Base-by-base conservation (phyloP, 768 basidiomycete species). In the Infundibulicybe gibba region DNA sequence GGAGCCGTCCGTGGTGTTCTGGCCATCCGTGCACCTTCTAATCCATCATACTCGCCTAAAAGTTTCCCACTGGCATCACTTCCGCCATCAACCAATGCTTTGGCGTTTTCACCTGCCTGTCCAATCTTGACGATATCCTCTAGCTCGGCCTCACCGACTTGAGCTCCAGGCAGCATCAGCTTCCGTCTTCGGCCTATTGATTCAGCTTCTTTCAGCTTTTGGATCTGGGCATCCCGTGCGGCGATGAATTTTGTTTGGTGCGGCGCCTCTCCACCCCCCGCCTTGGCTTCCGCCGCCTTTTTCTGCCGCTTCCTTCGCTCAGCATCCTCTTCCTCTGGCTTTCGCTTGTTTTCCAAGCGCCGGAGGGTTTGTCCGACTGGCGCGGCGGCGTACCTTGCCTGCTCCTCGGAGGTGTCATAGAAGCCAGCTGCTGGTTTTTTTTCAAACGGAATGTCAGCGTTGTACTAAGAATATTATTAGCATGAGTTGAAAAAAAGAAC, bases 41-140 rank as follows among this genome's bases (percentile, higher is more conserved):
- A 60, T 3, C 85, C 87, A 59, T 95, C 91, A 59, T 98, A 98
- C 45, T 97, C 94, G 51, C 91, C 93, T 44, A 99, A 63, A 33
- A 98, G 69, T 53, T 82, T 79, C n/a, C 83, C 85, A 49, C 85
- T 93, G 11, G 92, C 89, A 53, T 90, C 90, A 44, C 80, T 87
- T 6, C 88, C 91, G 19, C 85, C 85, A 15, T 75, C 80, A 9
- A 94, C 93, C 54, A 97, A 60, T 3, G 87, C 81, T 61, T 93
- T 86, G 14, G 95, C 90, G 56, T 80, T 86, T 69, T 95, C 94
- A 3, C 92, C 87, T 0, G 89, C 87, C 61, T 90, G 83, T 0
- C 97, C 97, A 59, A 98, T 97, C 72, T 98, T 99, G 53, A 97
- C 95, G 51, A 99, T 97, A 54, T 97, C 94, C 68, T 98, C 97